A percentile compares a stretch with the other conserved stretches of the same genome.
Conservation (phyloP, 768 basidiomycete species). For the Leccinum arenicola region DNA sequence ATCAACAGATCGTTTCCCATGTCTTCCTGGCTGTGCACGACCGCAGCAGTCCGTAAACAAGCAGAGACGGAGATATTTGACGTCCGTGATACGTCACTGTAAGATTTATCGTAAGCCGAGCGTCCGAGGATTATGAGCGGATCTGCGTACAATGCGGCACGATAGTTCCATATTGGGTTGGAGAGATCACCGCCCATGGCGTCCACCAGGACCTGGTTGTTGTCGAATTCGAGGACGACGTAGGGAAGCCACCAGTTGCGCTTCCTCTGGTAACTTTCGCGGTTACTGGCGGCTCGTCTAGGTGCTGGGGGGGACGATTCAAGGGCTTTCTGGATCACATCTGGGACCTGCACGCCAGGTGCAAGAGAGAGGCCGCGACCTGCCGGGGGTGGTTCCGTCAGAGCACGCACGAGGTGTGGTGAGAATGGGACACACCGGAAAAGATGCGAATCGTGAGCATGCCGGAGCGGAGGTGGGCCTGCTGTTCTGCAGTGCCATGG, state of each 20-base stretch:
- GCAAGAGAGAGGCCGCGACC: slow-evolving; percentile 83
- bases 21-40: slow-evolving; percentile 74
- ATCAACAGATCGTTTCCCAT: slow-evolving; percentile 98
- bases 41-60: slow-evolving; percentile 81
- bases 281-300: slow-evolving; percentile 63
- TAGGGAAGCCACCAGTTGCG: slow-evolving; percentile 96
- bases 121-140: not conserved
- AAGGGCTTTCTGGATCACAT: slow-evolving; percentile 80
- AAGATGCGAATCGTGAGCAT: slow-evolving; percentile 96
- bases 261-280: slow-evolving; percentile 90
- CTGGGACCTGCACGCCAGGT: slow-evolving; percentile 75
- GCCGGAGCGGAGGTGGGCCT: slow-evolving; percentile 71
- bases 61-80: slow-evolving; percentile 90
- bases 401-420: slow-evolving; percentile 10
- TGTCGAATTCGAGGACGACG: slow-evolving; percentile 96
- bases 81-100: slow-evolving; percentile 90
- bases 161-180: slow-evolving; percentile 93
- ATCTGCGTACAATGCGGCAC: slow-evolving; percentile 83
- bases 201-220: slow-evolving; percentile 96
- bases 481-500: slow-evolving; percentile 43
- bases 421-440: slow-evolving; percentile 38
- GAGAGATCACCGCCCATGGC: slow-evolving; percentile 92
- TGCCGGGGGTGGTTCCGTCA: slow-evolving; percentile 18
- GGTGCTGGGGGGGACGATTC: slow-evolving; percentile 53
- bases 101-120: slow-evolving; percentile 5